A percentile compares a stretch with the other conserved stretches of the same genome.
Conservation (phyloP, 768 basidiomycete species). For the Gymnopilus junonius region DNA sequence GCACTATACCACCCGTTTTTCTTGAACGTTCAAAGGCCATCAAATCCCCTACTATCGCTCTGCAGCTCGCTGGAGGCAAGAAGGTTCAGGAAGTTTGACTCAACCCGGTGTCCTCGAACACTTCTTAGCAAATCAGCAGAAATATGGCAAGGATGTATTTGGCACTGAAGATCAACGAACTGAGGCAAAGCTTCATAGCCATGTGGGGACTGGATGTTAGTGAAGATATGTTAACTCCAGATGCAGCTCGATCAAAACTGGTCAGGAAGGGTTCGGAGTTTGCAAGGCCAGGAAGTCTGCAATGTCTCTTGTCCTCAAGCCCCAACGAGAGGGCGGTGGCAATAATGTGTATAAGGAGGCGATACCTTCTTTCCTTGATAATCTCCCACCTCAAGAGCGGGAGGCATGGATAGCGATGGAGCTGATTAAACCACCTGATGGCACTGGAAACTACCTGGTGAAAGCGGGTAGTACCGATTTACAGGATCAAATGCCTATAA, state of each 20-base stretch:
- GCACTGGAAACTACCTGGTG: slow-evolving; percentile 74
- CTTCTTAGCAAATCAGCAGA: slow-evolving; percentile 57
- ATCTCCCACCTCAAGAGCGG: slow-evolving; percentile 60
- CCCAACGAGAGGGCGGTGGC: slow-evolving; percentile 97
- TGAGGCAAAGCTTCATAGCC: slow-evolving; percentile 82
- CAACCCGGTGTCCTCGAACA: slow-evolving; percentile 73
- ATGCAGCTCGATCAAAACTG: slow-evolving; percentile 28
- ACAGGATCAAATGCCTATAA: slow-evolving; percentile 43
- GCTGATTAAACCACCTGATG: slow-evolving; percentile 79
- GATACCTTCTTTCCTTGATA: slow-evolving; percentile 78
- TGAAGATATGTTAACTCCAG: slow-evolving; percentile 37
- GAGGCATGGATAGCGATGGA: slow-evolving; percentile 97
- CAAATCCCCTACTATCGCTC: slow-evolving; percentile 89
- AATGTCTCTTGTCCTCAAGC: slow-evolving; percentile 82
- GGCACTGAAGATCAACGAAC: slow-evolving; percentile 44
- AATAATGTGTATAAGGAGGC: slow-evolving; percentile 91
- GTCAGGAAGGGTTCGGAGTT: slow-evolving; percentile 46
- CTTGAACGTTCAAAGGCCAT: slow-evolving; percentile 86
- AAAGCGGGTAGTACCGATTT: slow-evolving; percentile 58
- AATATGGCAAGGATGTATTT: slow-evolving; percentile 38
- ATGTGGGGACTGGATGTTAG: slow-evolving; percentile 83
- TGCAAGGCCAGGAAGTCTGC: slow-evolving; percentile 53
- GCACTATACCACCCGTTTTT: slow-evolving; percentile 76
- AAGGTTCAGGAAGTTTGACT: slow-evolving; percentile 91
- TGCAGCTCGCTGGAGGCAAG: slow-evolving; percentile 96